Evolutionary conservation across 345 rosid species (phyloP).

Genomic region (Citrus sp.): DNA sequence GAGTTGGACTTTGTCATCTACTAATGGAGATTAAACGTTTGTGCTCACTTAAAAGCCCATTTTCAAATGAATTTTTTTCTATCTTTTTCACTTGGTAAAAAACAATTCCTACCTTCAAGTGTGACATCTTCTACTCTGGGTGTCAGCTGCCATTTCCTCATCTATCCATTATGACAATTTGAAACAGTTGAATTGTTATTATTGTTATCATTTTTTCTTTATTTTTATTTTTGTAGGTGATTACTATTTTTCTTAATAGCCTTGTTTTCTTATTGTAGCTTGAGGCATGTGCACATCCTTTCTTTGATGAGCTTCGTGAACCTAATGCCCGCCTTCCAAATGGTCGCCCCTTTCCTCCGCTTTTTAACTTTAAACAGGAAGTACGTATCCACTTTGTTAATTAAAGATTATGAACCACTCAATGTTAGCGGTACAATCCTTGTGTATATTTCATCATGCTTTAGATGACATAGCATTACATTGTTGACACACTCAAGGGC

Average conservation of each 20-base stretch:
- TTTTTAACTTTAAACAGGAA: slow-evolving; percentile 76
- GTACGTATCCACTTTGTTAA: slow-evolving; percentile 24
- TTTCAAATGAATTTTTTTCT: background rate
- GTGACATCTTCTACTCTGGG: background rate
- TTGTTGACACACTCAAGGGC: background rate
- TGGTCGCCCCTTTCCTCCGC: slow-evolving; percentile 60
- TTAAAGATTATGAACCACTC: background rate
- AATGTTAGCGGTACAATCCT: background rate
- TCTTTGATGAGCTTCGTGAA: slow-evolving; percentile 80
- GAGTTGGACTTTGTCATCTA: slow-evolving; percentile 25
- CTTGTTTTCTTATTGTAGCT: slow-evolving; percentile 39
- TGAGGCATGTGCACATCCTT: slow-evolving; percentile 79
- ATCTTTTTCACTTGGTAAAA: background rate
- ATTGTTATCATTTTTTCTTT: background rate
- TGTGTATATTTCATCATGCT: background rate
- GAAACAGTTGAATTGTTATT: background rate
- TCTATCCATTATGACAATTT: background rate
- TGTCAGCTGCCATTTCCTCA: background rate
- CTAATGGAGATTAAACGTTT: background rate
- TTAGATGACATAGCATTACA: background rate
- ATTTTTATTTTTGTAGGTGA: background rate
- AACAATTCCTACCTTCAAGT: background rate
- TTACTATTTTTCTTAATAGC: background rate
- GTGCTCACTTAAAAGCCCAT: background rate
- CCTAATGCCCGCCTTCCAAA: slow-evolving; percentile 75